Percentiles rank a stretch among this genome's conserved stretches.
Evolutionary conservation across 768 basidiomycete species (phyloP).

Genomic region (Phylloporus arenicola): DNA sequence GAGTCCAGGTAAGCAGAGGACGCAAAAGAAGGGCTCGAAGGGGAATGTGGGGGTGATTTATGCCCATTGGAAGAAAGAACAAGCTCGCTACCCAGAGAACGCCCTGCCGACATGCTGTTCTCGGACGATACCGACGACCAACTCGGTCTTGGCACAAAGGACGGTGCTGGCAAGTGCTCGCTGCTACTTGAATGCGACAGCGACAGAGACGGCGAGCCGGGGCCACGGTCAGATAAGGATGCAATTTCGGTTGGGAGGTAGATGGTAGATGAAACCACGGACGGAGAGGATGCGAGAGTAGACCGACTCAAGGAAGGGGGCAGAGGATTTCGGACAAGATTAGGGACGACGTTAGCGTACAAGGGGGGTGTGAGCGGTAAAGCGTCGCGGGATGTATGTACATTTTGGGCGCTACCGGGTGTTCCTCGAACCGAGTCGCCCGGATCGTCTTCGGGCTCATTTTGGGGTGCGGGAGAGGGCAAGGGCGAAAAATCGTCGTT

Average conservation of each 20-base stretch:
- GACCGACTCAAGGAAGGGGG: constrained; percentile 9
- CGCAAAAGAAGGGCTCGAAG: constrained; percentile 24
- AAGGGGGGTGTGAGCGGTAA: constrained; percentile 16
- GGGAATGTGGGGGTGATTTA: constrained; percentile 15
- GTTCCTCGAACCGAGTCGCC: constrained; percentile 3
- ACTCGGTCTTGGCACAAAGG: constrained; percentile 16
- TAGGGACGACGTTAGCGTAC: constrained; percentile 25
- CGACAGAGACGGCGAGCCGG: constrained; percentile 13
- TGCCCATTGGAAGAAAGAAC: constrained; percentile 5
- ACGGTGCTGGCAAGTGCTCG: constrained; percentile 12
- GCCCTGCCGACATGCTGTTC: constrained; percentile 6
- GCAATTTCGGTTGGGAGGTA: constrained; percentile 11
- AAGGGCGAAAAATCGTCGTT: constrained; percentile 27
- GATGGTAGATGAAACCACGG: constrained; percentile 2
- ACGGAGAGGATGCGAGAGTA: constrained; percentile 5
- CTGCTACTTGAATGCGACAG: constrained; percentile 11
- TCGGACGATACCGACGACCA: constrained; percentile 27
- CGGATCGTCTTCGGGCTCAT: constrained; percentile 4
- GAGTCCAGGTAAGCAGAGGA: constrained; percentile 11
- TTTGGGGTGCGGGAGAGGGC: constrained; percentile 18
- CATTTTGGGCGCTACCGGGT: constrained; percentile 4
- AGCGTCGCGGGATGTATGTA: constrained; percentile 1
- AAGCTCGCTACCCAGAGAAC: constrained; percentile 14
- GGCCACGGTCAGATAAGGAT: constrained; percentile 8
- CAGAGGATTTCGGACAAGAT: constrained; percentile 12